Base-by-base conservation (phyloP, 768 basidiomycete species). In the Leucocoprinus sp. region DNA sequence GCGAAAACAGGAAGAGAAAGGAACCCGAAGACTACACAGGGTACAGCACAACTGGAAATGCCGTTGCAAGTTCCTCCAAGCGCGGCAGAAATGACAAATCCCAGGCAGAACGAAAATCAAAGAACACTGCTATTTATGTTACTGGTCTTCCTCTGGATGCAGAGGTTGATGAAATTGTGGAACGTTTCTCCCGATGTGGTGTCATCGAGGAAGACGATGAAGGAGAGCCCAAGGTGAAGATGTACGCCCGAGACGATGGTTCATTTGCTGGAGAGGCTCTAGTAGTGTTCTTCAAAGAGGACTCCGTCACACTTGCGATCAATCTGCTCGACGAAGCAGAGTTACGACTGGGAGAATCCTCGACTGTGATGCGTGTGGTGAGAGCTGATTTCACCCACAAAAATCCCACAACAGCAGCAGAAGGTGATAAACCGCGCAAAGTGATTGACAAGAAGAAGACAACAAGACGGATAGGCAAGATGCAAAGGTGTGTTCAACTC, bases 201-300 rank as follows among this genome's bases (percentile, higher is more conserved):
- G 77, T 99, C 24, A 79, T 99, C 43, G 84, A 97, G 59, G 90
- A 95, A 57, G 92, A 91, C 51, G 84, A 93, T 54, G 69, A 81
- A n/a, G 93, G 89, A 2, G 78, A 89, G 47, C 82, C 84, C n/a
- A 90, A 93, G 59, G 76, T 98, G 60, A 99, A 99, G 70, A 72
- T 98, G 69, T 99, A 99, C 62, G 85, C 87, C 37, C 79, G 78
- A 48, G 90, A 89, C 4, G 78, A 88, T 50, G 93, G 93, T 26
- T 59, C 74, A 19, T 96, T 97, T 64, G 96, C 78, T 54, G 95
- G 96, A 29, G 95, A 98, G 54, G 95, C 93, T 2, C 66, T 98
- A 52, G 83, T 99, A 47, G 92, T 97, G 26, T 99, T 88, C 64
- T 95, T 97, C 73, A 96, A 96, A 63, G 92, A 95, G 60, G 93